Percentiles rank a stretch among this genome's conserved stretches.
These are phyloP conservation scores for Hirsutella thompsonii DNA, from an alignment of 2,329 filamentous ascomycete species.

Conservation along the genomic window DNA sequence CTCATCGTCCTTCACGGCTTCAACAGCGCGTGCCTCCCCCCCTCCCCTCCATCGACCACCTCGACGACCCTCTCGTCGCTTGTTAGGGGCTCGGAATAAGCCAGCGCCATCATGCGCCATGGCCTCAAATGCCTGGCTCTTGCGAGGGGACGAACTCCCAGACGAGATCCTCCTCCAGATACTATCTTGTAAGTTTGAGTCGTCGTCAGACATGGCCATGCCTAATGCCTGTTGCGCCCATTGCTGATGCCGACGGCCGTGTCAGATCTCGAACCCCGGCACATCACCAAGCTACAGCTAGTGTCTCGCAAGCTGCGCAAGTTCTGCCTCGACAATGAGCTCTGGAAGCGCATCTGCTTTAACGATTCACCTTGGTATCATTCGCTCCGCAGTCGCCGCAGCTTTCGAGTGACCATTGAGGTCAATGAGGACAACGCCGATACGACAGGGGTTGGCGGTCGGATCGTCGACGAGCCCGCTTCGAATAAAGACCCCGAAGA, in stretches of 20 bases:
- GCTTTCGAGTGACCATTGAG: constrained; percentile 16
- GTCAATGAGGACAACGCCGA: background rate
- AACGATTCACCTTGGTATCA: constrained; percentile 54
- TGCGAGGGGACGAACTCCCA: constrained; percentile 38
- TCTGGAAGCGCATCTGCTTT: constrained; percentile 71
- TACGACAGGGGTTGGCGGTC: background rate
- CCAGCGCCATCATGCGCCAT: constrained; percentile 13
- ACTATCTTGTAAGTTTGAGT: constrained; percentile 38
- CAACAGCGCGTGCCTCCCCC: background rate
- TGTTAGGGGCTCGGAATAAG: background rate
- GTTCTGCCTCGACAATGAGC: constrained; percentile 57
- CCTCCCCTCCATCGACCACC: background rate
- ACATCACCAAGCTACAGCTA: constrained; percentile 51
- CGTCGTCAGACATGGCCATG: background rate
- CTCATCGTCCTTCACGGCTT: background rate
- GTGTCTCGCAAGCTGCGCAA: constrained; percentile 53
- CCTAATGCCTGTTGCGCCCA: background rate
- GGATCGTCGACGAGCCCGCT: background rate
- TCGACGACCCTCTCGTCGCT: background rate
- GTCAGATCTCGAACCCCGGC: constrained; percentile 21
- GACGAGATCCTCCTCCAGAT: constrained; percentile 53
- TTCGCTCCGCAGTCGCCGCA: constrained; percentile 32
- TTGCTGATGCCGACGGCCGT: background rate
- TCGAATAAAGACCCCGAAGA: constrained; percentile 5
- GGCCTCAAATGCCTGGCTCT: constrained; percentile 10